Conservation (phyloP, 441 rosid species). For the Adansonia gregorii region DNA sequence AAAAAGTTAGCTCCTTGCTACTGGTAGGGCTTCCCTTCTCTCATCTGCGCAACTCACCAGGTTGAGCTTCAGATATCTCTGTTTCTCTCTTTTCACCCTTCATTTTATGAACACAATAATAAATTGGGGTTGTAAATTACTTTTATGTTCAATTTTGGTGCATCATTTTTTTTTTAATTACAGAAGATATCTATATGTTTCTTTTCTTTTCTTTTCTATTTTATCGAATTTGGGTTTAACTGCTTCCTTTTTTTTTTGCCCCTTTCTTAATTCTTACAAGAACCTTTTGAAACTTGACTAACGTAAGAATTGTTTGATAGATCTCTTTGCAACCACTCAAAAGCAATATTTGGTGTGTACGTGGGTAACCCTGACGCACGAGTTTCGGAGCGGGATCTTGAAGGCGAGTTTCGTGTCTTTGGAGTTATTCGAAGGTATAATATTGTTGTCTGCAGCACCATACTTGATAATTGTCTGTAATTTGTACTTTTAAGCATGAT, state of each 20-base stretch:
- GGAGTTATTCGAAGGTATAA: slow-evolving; percentile 61
- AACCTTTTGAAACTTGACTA: background rate
- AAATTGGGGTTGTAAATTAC: too few relatives aligned
- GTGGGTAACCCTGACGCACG: slow-evolving; percentile 73
- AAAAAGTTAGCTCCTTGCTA: background rate
- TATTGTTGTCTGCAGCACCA: background rate
- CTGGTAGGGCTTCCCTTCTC: background rate
- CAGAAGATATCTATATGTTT: background rate
- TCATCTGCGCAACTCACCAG: background rate
- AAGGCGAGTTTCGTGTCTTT: slow-evolving; percentile 66
- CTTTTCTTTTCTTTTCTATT: background rate
- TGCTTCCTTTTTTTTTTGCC: background rate
- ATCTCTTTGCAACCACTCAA: background rate
- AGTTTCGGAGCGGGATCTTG: slow-evolving; percentile 73
- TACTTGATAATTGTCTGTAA: background rate
- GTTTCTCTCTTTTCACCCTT: background rate
- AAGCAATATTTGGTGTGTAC: slow-evolving; percentile 60
- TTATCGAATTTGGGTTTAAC: background rate
- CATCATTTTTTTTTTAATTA: background rate
- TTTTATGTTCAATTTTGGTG: background rate
- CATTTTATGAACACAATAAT: background rate
- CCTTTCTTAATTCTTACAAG: background rate
- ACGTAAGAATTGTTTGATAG: slow-evolving; percentile 25
- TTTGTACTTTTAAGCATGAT: background rate
- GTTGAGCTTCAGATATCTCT: slow-evolving; percentile 14